phyloP scores from a whole-genome alignment of 768 basidiomycete species.

The Dioszegia hungarica region DNA sequence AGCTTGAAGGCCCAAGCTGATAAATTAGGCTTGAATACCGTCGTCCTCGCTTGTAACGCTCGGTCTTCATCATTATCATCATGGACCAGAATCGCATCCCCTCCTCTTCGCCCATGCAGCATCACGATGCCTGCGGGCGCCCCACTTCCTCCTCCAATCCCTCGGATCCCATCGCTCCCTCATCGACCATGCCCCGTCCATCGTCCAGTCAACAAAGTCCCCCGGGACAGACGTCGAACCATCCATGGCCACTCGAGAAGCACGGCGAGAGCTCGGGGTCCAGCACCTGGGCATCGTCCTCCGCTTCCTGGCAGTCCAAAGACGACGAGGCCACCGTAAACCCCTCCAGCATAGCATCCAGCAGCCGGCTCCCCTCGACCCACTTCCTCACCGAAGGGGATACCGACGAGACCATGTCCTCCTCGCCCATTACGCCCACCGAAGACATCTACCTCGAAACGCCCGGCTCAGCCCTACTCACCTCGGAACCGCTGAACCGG shows the following conservation, averaged over 20 bases:
- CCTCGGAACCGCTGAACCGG: conserved; percentile 34
- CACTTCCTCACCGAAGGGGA: background rate
- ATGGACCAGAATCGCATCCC: conserved; percentile 7
- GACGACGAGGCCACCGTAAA: background rate
- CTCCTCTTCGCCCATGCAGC: conserved; percentile 7
- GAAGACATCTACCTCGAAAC: background rate
- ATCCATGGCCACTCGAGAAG: background rate
- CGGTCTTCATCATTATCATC: too few relatives aligned
- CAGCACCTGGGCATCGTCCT: background rate
- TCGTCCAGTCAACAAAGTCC: background rate
- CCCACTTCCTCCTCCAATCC: background rate
- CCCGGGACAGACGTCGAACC: background rate
- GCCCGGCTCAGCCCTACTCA: conserved; percentile 25
- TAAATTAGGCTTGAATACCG: background rate
- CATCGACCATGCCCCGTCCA: background rate
- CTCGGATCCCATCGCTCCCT: background rate
- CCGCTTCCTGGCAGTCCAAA: background rate
- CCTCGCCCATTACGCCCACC: background rate
- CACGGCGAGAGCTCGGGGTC: background rate
- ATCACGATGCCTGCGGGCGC: conserved; percentile 1
- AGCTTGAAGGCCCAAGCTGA: background rate
- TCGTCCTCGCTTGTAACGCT: too few relatives aligned
- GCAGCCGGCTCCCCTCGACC: conserved; percentile 4
- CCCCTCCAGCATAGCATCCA: background rate
- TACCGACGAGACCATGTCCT: background rate